Conservation (phyloP, 2,329 filamentous ascomycete genomes). For the Venturia asperata region DNA sequence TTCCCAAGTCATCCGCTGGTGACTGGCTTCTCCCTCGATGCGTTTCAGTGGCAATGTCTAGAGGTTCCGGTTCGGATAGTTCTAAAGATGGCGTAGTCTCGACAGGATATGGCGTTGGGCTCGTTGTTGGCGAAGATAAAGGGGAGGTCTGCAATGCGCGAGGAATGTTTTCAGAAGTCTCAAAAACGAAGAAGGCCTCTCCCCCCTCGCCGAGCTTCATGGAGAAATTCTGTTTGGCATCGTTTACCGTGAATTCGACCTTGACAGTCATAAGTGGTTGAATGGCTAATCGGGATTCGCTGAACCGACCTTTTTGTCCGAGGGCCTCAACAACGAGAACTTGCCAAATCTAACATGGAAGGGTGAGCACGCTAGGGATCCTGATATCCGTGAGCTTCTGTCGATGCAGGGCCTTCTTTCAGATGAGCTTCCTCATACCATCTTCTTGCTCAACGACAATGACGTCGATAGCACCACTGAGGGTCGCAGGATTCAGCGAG, state of each 20-base stretch:
- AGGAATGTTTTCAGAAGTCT: constrained; percentile 88
- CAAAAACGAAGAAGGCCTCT: constrained; percentile 98
- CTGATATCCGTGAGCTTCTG: constrained; percentile 27
- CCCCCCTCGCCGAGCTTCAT: constrained; percentile 98
- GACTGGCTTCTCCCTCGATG: constrained; percentile 14
- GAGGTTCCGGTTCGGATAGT: constrained; percentile 61
- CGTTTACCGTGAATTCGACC: constrained; percentile 95
- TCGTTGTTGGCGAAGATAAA: constrained; percentile 79
- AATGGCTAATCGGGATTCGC: not conserved
- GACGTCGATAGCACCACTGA: constrained; percentile 97
- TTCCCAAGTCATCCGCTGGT: not conserved
- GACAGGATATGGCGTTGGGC: constrained; percentile 53
- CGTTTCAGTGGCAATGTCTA: constrained; percentile 46
- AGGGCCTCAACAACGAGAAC: constrained; percentile 89
- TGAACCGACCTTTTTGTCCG: constrained; percentile 73
- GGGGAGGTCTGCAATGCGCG: constrained; percentile 90
- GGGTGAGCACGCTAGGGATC: constrained; percentile 77
- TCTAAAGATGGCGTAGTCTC: constrained; percentile 28
- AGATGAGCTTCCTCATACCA: constrained; percentile 45
- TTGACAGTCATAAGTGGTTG: constrained; percentile 23
- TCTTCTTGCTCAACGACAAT: constrained; percentile 97
- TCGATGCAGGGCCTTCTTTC: not conserved
- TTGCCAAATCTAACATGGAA: constrained; percentile 99
- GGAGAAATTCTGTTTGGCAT: constrained; percentile 80
- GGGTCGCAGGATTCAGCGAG: constrained; percentile 94